Base-by-base conservation (phyloP, 805 yeast genomes). In the Wickerhamiella vanderwaltii region DNA sequence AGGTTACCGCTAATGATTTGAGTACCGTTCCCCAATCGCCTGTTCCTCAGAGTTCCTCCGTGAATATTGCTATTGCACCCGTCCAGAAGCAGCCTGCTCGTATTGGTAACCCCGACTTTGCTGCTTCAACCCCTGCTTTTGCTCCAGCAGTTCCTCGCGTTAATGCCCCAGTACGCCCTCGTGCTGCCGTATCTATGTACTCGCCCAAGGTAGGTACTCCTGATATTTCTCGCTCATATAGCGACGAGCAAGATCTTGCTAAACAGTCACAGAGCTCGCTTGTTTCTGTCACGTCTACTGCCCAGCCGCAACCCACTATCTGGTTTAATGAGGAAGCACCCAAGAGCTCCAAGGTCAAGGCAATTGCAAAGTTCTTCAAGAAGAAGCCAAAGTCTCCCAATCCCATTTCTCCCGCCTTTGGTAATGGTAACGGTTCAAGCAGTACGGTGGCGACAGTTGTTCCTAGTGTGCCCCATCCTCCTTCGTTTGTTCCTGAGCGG, bases 21-120 rank as follows among this genome's bases (percentile, higher is more conserved):
- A 25, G 44, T 20, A 33, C 16, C 12, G 44, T 42, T n/a, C 41
- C 41, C n/a, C 20, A 22, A 23, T 18, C 29, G 25, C 43, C 43
- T 19, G 24, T 28, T 5, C 25, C 36, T 12, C 30, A 31, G 13
- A n/a, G n/a, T n/a, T n/a, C n/a, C n/a, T n/a, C n/a, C n/a, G n/a
- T n/a, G n/a, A n/a, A n/a, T n/a, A n/a, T n/a, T n/a, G n/a, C n/a
- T n/a, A n/a, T n/a, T n/a, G 26, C 26, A 23, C 26, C 26, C 9
- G 26, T 11, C 7, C 7, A 7, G 9, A 11, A 6, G 17, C 26
- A 11, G 24, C 26, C 36, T 12, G 36, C 13, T 6, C 15, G 15
- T 9, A 19, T 33, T 20, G 26, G 26, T 12, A 20, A 20, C 26
- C 36, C 36, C 5, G 36, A 33, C 16, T 33, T 33, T 12, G 26